Evolutionary conservation across 306 rosid genomes (phyloP).

Genomic region (Trichosanthes truncata): DNA sequence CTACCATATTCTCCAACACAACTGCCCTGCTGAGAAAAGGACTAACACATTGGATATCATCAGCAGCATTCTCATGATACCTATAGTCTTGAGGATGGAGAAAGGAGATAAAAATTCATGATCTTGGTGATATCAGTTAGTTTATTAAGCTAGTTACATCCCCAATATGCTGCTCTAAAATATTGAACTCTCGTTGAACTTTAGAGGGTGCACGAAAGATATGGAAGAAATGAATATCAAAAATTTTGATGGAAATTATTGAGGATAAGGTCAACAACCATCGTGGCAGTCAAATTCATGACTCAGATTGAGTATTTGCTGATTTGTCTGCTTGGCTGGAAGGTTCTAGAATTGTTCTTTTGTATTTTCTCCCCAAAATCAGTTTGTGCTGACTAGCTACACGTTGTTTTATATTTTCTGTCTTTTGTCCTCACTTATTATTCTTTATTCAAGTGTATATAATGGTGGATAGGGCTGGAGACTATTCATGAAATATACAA

Average conservation of each 20-base stretch:
- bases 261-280: too few relatives aligned
- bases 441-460: too few relatives aligned
- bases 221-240: neutral
- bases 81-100: neutral
- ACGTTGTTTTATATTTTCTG: too few relatives aligned
- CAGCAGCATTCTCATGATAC: neutral
- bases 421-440: too few relatives aligned
- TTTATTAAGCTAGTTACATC: neutral
- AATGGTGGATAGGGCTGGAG: too few relatives aligned
- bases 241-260: neutral
- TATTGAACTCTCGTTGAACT: neutral
- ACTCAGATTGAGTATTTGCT: too few relatives aligned
- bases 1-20: conserved; percentile 5
- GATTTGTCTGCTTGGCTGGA: too few relatives aligned
- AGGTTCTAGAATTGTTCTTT: too few relatives aligned
- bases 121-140: neutral
- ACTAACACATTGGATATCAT: neutral
- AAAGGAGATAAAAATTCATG: neutral
- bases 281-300: too few relatives aligned
- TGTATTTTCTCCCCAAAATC: too few relatives aligned
- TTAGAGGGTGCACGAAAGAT: neutral
- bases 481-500: too few relatives aligned
- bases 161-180: neutral
- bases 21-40: neutral
- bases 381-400: too few relatives aligned